Evolutionary conservation across 2,329 filamentous ascomycete genomes (phyloP).

Genomic region (Botrytis fabae): DNA sequence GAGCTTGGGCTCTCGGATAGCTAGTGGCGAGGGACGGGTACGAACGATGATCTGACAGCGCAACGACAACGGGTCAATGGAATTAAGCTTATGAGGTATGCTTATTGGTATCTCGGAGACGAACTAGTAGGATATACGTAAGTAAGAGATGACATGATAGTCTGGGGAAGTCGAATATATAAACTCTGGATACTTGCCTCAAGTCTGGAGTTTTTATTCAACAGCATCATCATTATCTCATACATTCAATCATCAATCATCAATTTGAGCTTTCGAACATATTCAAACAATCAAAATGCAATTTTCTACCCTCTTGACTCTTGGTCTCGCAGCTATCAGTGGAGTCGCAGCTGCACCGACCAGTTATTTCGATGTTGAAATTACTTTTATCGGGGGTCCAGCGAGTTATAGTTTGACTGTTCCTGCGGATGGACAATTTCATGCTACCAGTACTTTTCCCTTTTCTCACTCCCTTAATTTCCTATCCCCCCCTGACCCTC

Average conservation of each 20-base stretch:
- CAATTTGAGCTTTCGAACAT: not conserved
- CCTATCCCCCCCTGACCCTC: no score
- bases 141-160: not conserved
- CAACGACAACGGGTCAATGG: not conserved
- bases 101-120: not conserved
- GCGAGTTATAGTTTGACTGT: constrained; percentile 11
- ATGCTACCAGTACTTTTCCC: not conserved
- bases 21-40: not conserved
- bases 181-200: not conserved
- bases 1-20: not conserved
- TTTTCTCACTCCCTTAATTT: not conserved
- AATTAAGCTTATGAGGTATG: not conserved
- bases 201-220: not conserved
- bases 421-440: constrained; percentile 6
- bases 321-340: constrained; percentile 9
- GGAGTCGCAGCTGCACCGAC: constrained; percentile 11
- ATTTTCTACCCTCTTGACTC: constrained; percentile 14
- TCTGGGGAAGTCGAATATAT: not conserved
- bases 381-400: constrained; percentile 11
- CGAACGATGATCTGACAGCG: not conserved
- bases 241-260: not conserved
- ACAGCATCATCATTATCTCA: not conserved
- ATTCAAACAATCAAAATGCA: constrained; percentile 11
- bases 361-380: constrained; percentile 3
- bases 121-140: not conserved